Conservation (phyloP, 2,329 filamentous ascomycete genomes). For the Rugonectria rugulosa region DNA sequence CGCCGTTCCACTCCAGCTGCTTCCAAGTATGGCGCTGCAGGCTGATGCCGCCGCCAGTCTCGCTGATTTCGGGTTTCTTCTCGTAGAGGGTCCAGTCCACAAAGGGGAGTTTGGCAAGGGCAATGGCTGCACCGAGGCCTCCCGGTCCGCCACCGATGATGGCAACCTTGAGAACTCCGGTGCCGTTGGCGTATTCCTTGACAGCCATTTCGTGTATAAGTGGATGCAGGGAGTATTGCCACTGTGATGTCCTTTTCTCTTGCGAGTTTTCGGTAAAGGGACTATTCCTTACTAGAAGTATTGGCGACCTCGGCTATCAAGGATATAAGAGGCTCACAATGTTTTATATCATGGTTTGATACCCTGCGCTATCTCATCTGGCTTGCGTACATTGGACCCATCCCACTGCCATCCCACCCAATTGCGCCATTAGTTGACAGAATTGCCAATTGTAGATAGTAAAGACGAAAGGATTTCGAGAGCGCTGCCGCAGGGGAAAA, state of each 20-base stretch:
- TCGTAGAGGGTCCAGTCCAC: slow-evolving; percentile 46
- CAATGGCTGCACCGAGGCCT: slow-evolving; percentile 43
- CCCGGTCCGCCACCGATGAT: slow-evolving; percentile 41
- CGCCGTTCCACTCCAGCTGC: slow-evolving; percentile 43
- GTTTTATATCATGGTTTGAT: slow-evolving; percentile 12
- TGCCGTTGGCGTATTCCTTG: slow-evolving; percentile 26
- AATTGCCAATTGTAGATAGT: slow-evolving; percentile 27
- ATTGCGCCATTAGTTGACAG: slow-evolving; percentile 31
- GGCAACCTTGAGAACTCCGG: slow-evolving; percentile 29
- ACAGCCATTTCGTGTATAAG: slow-evolving; percentile 23
- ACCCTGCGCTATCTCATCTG: not conserved
- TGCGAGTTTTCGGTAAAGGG: not conserved
- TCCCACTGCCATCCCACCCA: slow-evolving; percentile 23
- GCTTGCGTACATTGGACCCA: slow-evolving; percentile 21
- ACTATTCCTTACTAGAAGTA: not conserved
- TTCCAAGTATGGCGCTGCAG: slow-evolving; percentile 47
- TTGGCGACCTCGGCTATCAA: not conserved
- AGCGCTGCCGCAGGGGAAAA: slow-evolving; percentile 4
- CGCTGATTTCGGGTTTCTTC: slow-evolving; percentile 46
- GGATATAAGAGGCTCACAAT: slow-evolving; percentile 4
- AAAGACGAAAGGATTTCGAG: slow-evolving; percentile 11
- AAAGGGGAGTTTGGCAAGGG: slow-evolving; percentile 37
- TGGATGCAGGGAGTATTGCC: not conserved
- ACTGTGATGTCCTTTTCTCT: not conserved
- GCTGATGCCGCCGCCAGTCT: slow-evolving; percentile 48